Conservation (phyloP, 2,329 filamentous ascomycete genomes). For the Aureobasidium lini region DNA sequence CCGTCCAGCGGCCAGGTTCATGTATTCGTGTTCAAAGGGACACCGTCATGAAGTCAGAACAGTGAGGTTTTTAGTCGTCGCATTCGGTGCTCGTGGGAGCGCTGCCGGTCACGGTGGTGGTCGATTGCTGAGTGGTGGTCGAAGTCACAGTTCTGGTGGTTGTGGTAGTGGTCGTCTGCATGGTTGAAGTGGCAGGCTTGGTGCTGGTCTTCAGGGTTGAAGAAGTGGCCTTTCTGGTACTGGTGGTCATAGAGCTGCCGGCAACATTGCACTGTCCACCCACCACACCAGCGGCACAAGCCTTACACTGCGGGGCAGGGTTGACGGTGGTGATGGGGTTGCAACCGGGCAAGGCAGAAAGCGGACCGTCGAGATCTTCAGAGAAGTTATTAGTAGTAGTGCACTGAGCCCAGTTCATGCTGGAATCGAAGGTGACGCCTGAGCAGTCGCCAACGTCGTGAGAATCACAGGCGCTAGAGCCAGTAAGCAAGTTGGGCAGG, state of each 20-base stretch:
- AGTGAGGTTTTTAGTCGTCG: neutral
- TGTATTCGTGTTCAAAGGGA: too few species aligned
- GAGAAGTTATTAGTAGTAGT: slow-evolving; percentile 8
- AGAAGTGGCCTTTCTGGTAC: neutral
- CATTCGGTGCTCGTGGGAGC: slow-evolving; percentile 1
- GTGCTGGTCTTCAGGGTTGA: neutral
- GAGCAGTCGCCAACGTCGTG: slow-evolving; percentile 56
- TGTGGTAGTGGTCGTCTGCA: neutral
- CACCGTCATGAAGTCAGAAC: neutral
- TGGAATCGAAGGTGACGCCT: slow-evolving; percentile 39
- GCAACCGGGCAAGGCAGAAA: slow-evolving; percentile 48
- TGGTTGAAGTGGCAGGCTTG: neutral
- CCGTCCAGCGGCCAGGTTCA: slow-evolving; percentile 4
- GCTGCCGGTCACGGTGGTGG: neutral
- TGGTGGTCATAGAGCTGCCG: neutral
- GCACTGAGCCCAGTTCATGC: slow-evolving; percentile 11
- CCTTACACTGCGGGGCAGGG: slow-evolving; percentile 20
- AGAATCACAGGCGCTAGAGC: slow-evolving; percentile 57
- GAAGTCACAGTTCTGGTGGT: neutral
- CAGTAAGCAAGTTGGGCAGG: slow-evolving; percentile 28
- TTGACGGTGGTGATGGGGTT: slow-evolving; percentile 45
- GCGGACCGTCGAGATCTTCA: slow-evolving; percentile 37
- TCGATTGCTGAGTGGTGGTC: neutral
- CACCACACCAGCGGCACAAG: slow-evolving; percentile 3
- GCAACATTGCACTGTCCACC: slow-evolving; percentile 6